Base-by-base conservation (phyloP, 139 green algal genomes). In the Chlorella vulgaris region DNA sequence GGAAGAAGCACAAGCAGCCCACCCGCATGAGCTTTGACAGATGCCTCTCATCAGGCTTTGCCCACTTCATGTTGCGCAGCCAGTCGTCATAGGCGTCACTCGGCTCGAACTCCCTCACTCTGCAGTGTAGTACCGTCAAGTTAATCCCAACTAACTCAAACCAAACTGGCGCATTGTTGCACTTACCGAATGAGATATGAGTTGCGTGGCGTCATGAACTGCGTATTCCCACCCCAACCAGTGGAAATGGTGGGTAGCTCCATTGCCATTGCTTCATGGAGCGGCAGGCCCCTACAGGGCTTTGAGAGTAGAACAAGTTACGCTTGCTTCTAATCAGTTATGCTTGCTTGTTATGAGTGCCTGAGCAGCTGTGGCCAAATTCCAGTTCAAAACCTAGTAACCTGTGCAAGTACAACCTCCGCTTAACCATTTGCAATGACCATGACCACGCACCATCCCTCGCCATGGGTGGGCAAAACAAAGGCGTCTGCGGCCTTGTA, bases 201-300 rank as follows among this genome's bases (percentile, higher is more conserved):
- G 33, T 61, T 73, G 35, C 26, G 33, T 8, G 66, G 31, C 15
- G 35, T 61, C 76, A 83, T 83, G 61, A 83, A 83, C 39, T 83
- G 53, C 2, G 74, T 40, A 33, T 83, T 74, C 31, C 76, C 76
- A 22, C 76, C 76, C 63, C 63, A 79, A 22, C 36, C 53, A 38
- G 80, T 79, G 10, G 63, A 60, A 33, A 84, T 81, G 8, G 63
- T 74, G 28, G 80, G 80, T 8, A 81, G 33, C 43, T 73, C 53
- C 70, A 84, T 79, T 35, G 80, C 63, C 80, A 84, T 84, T 19
- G 80, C 80, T 53, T 84, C 80, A 60, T 65, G 53, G 24, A 73
- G 69, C n/a, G 80, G 80, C 22, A 78, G 71, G 40, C 80, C 80
- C 80, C 47, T 55, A 15, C 47, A 55, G n/a, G n/a, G n/a, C n/a